These are phyloP conservation scores for Fonsecaea multimorphosa DNA, from an alignment of 2,329 filamentous ascomycete genomes.

Conservation along the genomic window DNA sequence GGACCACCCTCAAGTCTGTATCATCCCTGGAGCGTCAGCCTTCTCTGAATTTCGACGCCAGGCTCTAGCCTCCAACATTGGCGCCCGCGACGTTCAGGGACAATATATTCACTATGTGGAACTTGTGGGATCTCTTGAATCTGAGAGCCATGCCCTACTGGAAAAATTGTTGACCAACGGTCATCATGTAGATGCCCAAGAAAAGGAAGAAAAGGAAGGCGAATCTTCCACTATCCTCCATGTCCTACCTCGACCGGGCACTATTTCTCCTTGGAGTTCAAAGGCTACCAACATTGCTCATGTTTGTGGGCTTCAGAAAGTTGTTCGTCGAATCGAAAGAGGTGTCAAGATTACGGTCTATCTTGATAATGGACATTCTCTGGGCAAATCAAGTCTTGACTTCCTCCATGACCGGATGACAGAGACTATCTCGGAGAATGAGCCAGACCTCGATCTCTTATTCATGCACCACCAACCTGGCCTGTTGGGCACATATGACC, in stretches of 20 bases:
- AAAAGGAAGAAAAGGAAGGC: conserved; percentile 53
- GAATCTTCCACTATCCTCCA: conserved; percentile 65
- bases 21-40: conserved; percentile 41
- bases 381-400: conserved; percentile 65
- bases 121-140: conserved; percentile 57
- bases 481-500: conserved; percentile 75
- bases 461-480: conserved; percentile 73
- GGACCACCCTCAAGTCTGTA: conserved; percentile 29
- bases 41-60: conserved; percentile 54
- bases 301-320: conserved; percentile 79
- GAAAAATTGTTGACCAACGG: conserved; percentile 68
- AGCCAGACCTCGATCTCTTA: conserved; percentile 75
- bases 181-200: conserved; percentile 54
- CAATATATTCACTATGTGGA: conserved; percentile 69
- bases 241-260: conserved; percentile 78
- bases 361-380: conserved; percentile 63
- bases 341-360: conserved; percentile 76
- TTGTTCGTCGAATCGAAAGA: conserved; percentile 81
- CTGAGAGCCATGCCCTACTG: conserved; percentile 58
- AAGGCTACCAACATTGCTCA: conserved; percentile 93
- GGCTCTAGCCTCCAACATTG: conserved; percentile 51
- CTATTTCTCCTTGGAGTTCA: conserved; percentile 94
- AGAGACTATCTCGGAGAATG: conserved; percentile 71
- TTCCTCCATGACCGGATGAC: conserved; percentile 94
- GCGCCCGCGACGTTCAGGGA: conserved; percentile 52